Conservation (phyloP, 1,139 yeast genomes). For the Sugiyamaella pinicola region DNA sequence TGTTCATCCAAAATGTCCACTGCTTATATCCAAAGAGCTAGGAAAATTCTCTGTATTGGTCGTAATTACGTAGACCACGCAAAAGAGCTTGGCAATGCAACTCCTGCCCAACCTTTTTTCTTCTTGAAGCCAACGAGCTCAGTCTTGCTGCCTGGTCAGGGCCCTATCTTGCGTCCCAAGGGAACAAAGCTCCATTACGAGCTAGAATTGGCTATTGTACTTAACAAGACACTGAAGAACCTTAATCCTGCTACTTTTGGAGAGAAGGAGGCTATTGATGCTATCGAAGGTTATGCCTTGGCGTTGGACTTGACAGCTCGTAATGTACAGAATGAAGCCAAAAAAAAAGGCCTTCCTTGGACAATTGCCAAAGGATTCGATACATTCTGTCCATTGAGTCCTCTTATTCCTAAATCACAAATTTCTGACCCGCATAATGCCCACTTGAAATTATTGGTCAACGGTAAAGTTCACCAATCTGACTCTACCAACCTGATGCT, state of each 20-base stretch:
- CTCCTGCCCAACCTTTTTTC: conserved; percentile 81
- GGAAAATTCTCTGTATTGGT: conserved; percentile 90
- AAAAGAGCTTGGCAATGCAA: conserved; percentile 77
- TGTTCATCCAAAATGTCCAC: conserved; percentile 13
- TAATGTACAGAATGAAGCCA: conserved; percentile 93
- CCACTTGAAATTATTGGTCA: conserved; percentile 65
- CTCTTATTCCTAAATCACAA: conserved; percentile 62
- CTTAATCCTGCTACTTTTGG: conserved; percentile 58
- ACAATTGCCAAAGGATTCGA: conserved; percentile 95
- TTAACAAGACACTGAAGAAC: conserved; percentile 66
- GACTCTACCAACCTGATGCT: conserved; percentile 86
- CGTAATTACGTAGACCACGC: conserved; percentile 96
- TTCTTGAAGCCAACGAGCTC: conserved; percentile 74
- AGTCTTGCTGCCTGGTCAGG: conserved; percentile 55
- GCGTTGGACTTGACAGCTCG: conserved; percentile 95
- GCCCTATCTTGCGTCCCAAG: conserved; percentile 80
- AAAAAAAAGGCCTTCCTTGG: conserved; percentile 95
- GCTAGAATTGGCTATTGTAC: conserved; percentile 81
- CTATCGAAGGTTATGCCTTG: conserved; percentile 82
- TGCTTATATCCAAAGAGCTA: conserved; percentile 45
- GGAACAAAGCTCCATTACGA: conserved; percentile 89
- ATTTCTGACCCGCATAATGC: conserved; percentile 78
- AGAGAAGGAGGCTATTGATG: conserved; percentile 68
- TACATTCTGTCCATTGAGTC: conserved; percentile 84
- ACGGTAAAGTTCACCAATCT: conserved; percentile 69